Conservation (phyloP, 2,329 filamentous ascomycete genomes). For the Cladosporium sp. region DNA sequence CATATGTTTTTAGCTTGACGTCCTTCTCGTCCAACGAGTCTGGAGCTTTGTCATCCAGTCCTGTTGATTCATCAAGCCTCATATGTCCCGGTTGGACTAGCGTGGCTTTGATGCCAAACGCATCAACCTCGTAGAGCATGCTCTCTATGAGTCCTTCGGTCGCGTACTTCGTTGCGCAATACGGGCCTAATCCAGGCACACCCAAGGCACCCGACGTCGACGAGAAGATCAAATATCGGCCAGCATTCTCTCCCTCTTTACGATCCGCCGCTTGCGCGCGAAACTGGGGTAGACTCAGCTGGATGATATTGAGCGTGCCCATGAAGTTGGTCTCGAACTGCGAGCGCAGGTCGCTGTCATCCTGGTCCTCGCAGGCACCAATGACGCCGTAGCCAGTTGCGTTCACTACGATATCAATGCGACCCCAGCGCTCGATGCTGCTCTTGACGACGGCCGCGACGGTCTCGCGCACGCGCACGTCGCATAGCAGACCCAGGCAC, state of each 20-base stretch:
- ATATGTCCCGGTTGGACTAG: slow-evolving; percentile 88
- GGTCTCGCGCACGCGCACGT: slow-evolving; percentile 76
- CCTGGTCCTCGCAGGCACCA: slow-evolving; percentile 91
- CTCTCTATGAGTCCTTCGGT: slow-evolving; percentile 93
- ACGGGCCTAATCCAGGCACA: slow-evolving; percentile 85
- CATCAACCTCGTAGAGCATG: slow-evolving; percentile 91
- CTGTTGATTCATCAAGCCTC: slow-evolving; percentile 67
- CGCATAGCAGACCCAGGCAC: slow-evolving; percentile 77
- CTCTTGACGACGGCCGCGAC: slow-evolving; percentile 65
- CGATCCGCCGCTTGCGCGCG: slow-evolving; percentile 53
- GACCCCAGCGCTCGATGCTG: slow-evolving; percentile 63
- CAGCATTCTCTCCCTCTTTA: slow-evolving; percentile 35
- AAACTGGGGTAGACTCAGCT: slow-evolving; percentile 81
- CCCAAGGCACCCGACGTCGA: slow-evolving; percentile 88
- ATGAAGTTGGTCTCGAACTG: slow-evolving; percentile 99
- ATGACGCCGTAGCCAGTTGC: slow-evolving; percentile 95
- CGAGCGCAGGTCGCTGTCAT: slow-evolving; percentile 87
- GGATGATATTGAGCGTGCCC: slow-evolving; percentile 88
- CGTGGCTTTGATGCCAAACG: slow-evolving; percentile 88
- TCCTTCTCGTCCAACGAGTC: slow-evolving; percentile 12
- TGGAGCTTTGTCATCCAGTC: slow-evolving; percentile 25
- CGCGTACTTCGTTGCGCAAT: slow-evolving; percentile 95
- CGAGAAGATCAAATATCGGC: slow-evolving; percentile 90
- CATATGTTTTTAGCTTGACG: slow-evolving; percentile 64
- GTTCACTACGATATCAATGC: slow-evolving; percentile 84